These are phyloP conservation scores for Mangifera indica DNA, from an alignment of 345 rosid species.

Conservation along the genomic window DNA sequence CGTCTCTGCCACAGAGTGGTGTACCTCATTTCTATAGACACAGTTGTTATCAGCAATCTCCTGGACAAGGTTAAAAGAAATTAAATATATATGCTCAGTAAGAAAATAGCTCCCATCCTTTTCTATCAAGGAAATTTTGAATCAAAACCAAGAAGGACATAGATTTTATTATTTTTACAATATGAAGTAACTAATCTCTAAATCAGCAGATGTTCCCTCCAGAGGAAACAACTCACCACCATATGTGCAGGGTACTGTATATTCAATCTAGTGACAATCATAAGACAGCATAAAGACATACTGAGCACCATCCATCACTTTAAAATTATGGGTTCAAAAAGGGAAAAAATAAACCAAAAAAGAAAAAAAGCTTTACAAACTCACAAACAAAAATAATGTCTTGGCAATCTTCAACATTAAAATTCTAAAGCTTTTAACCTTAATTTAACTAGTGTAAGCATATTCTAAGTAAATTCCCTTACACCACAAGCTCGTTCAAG, in stretches of 20 bases:
- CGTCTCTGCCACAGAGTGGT: conserved; percentile 62
- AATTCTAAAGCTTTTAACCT: not conserved
- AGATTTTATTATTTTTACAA: not conserved
- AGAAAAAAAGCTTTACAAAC: not conserved
- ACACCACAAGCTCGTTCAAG: not conserved
- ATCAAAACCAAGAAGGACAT: not conserved
- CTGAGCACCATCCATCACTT: not conserved
- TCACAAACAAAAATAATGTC: not conserved
- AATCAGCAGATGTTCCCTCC: not conserved
- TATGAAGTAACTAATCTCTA: not conserved
- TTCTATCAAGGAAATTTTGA: not conserved
- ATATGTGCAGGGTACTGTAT: not conserved
- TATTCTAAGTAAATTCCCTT: not conserved
- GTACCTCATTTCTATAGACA: conserved; percentile 68
- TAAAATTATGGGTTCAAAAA: too few relatives aligned
- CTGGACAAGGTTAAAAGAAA: conserved; percentile 30
- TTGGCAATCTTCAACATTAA: not conserved
- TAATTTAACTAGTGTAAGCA: not conserved
- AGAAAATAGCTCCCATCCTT: not conserved
- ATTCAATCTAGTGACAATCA: not conserved
- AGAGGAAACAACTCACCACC: not conserved
- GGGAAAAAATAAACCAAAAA: not conserved
- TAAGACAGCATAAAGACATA: too few relatives aligned
- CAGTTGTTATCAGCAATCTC: conserved; percentile 57
- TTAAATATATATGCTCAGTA: not conserved